Base-by-base conservation (phyloP, 345 rosid species). In the Hibiscus tridactylites region DNA sequence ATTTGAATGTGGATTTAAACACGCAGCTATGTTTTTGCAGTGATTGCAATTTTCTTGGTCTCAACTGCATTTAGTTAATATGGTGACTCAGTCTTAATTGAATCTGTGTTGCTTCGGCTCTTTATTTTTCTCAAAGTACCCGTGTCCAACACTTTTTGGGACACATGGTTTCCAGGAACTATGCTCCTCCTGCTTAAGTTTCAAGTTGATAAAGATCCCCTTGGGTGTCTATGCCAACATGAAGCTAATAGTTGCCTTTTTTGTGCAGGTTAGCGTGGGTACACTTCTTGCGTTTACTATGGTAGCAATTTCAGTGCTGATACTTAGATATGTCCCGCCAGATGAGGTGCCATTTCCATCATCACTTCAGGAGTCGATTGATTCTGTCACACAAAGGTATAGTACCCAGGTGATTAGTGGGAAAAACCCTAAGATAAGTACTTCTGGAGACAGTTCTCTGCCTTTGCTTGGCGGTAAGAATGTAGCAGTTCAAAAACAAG, bases 231-330 rank as follows among this genome's bases (percentile, higher is more conserved):
- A 47, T 61, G 47, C 49, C 42, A 17, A 39, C 44, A 8, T 61
- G 10, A 26, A 79, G 47, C 49, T 17, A 62, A 58, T 37, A 39
- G 19, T 74, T 72, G 12, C 57, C 31, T 71, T 73, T 53, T 49
- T 5, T 77, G 52, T 81, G 81, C 88, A 95, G 99, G 99, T 95
- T 71, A 95, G 99, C 71, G 98, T 92, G 74, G 99, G 99, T 64
- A 95, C 99, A 8, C 99, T 95, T 82, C 84, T 92, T 76, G 99
- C 99, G 5, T 95, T 95, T 83, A 92, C 97, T 21, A 87, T 90
- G 87, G 99, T 90, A 61, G 98, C 99, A n/a, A 75, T 95, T 63
- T 95, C 91, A 37, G 98, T 95, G 61, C 77, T 95, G 82, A 87
- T 95, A 71, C 88, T 95, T 53, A 87, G 99, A 89, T 95, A 85